Conservation (phyloP, 192 early-diverging fungal genomes). For the Backusella sp. region DNA sequence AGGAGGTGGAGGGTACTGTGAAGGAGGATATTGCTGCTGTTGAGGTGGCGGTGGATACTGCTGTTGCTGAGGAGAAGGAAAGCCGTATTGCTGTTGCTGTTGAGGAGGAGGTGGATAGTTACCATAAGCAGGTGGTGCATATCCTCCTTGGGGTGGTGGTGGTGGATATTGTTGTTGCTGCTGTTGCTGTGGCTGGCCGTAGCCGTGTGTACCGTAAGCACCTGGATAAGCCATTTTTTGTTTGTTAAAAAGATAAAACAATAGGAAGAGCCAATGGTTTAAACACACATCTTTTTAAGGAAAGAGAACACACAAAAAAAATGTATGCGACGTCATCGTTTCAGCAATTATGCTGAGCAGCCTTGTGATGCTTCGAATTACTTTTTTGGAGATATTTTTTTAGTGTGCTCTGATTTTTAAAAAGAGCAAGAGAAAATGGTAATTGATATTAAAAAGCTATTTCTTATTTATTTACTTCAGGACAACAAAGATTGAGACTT, state of each 20-base stretch:
- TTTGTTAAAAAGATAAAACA: background rate
- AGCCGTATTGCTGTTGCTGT: background rate
- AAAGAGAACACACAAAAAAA: background rate
- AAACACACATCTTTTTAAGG: background rate
- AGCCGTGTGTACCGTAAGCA: constrained; percentile 25
- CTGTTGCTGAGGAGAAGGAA: background rate
- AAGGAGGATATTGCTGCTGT: background rate
- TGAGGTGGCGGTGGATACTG: background rate
- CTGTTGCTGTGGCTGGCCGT: constrained; percentile 9
- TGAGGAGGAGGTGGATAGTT: background rate
- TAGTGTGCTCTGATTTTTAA: too few species aligned
- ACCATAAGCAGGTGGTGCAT: background rate
- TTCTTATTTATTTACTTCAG: too few species aligned
- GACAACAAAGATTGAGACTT: too few species aligned
- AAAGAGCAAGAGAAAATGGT: too few species aligned
- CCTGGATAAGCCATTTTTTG: constrained; percentile 29
- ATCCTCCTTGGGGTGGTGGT: background rate
- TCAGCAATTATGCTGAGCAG: too few species aligned
- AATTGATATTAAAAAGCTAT: too few species aligned
- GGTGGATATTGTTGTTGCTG: background rate
- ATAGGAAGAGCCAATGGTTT: background rate
- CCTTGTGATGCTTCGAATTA: too few species aligned
- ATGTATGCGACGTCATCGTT: background rate
- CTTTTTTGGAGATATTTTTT: too few species aligned
- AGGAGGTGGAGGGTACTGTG: background rate